Conservation (phyloP, 768 basidiomycete genomes). For the Clitopilus hobsonii region DNA sequence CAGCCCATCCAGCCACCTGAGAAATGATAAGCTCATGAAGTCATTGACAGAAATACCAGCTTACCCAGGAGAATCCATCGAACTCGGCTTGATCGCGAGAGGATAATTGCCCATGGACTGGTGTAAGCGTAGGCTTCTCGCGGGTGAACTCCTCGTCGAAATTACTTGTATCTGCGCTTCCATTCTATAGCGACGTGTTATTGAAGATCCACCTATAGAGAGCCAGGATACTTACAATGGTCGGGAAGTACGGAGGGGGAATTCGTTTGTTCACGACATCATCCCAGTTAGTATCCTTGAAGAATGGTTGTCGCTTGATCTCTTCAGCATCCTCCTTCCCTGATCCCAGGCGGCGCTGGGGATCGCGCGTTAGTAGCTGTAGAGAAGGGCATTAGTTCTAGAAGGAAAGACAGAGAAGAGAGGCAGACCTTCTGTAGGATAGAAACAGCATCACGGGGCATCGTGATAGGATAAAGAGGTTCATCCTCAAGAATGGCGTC, state of each 20-base stretch:
- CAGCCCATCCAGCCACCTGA: constrained; percentile 57
- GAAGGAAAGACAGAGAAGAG: constrained; percentile 1
- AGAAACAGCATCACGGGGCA: constrained; percentile 96
- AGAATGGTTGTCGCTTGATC: constrained; percentile 97
- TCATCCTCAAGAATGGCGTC: constrained; percentile 99
- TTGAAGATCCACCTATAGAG: neutral
- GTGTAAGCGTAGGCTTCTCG: constrained; percentile 95
- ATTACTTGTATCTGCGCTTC: constrained; percentile 85
- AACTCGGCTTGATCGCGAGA: constrained; percentile 92
- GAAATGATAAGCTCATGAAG: neutral
- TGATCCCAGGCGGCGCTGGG: constrained; percentile 84
- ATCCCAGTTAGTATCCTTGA: constrained; percentile 96
- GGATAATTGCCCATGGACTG: constrained; percentile 92
- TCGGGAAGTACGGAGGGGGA: constrained; percentile 96
- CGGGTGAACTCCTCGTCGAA: constrained; percentile 97
- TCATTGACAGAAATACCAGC: constrained; percentile 5
- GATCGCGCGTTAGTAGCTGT: constrained; percentile 91
- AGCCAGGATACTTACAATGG: constrained; percentile 60
- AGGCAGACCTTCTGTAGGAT: constrained; percentile 82
- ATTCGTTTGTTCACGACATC: constrained; percentile 97
- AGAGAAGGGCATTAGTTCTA: constrained; percentile 1
- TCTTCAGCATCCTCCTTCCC: constrained; percentile 92
- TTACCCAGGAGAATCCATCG: constrained; percentile 94
- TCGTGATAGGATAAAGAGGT: constrained; percentile 97
- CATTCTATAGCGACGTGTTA: constrained; percentile 46